These are phyloP conservation scores for Aschersonia sp. DNA, from an alignment of 2,329 filamentous ascomycete species.

Conservation along the genomic window DNA sequence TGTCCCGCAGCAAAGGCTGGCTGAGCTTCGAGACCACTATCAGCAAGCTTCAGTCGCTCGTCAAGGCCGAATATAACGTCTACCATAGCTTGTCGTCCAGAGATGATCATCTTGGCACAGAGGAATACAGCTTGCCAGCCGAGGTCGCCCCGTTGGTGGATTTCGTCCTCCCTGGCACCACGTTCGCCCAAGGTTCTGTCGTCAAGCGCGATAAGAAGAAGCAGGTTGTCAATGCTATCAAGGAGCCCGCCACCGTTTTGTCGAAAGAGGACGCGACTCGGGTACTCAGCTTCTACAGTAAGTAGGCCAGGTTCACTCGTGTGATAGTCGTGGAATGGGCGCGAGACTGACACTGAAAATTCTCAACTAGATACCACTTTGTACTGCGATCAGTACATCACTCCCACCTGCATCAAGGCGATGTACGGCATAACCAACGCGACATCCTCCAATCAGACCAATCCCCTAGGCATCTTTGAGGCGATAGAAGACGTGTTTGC, in stretches of 20 bases:
- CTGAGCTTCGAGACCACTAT: conserved; percentile 39
- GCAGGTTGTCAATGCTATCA: background rate
- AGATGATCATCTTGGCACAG: conserved; percentile 23
- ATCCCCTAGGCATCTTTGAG: conserved; percentile 38
- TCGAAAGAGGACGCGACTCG: background rate
- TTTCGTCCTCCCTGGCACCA: conserved; percentile 24
- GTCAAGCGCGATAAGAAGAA: background rate
- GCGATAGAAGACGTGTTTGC: conserved; percentile 35
- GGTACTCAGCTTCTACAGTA: background rate
- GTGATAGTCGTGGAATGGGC: background rate
- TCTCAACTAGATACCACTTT: conserved; percentile 1
- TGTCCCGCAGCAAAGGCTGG: conserved; percentile 38
- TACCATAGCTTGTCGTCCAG: conserved; percentile 24
- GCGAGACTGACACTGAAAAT: background rate
- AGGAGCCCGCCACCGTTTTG: background rate
- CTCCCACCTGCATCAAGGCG: conserved; percentile 38
- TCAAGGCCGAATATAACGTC: conserved; percentile 37
- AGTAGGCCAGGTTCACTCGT: background rate
- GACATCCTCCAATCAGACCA: conserved; percentile 17
- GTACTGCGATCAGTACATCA: conserved; percentile 38
- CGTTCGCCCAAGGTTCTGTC: conserved; percentile 1
- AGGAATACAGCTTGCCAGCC: conserved; percentile 24
- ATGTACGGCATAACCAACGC: conserved; percentile 29
- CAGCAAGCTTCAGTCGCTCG: conserved; percentile 35
- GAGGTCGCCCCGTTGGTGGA: conserved; percentile 23